Evolutionary conservation across 257 asterid genomes (phyloP).

Genomic region (Dorcoceras hygrometricum): DNA sequence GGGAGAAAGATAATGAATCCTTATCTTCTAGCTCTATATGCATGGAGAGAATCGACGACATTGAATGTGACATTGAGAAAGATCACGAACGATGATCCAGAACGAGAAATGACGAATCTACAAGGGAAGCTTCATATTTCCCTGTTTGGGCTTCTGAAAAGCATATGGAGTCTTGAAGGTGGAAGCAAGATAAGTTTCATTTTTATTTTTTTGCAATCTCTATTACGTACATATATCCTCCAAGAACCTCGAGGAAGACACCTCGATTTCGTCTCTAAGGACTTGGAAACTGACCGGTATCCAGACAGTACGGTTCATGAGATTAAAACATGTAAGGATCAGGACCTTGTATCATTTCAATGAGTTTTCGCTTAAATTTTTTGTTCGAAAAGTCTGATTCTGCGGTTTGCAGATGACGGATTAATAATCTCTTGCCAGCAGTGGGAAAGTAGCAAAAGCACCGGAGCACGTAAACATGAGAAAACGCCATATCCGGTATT

Average conservation of each 20-base stretch:
- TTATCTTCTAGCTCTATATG: constrained; percentile 34
- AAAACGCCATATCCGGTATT: constrained; percentile 35
- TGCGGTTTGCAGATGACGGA: constrained; percentile 40
- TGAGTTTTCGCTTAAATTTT: neutral
- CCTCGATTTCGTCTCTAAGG: constrained; percentile 14
- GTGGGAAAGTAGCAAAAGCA: constrained; percentile 33
- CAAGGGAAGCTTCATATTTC: constrained; percentile 50
- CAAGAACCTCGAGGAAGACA: constrained; percentile 38
- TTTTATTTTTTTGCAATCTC: constrained; percentile 30
- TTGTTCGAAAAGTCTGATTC: neutral
- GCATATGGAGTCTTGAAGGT: constrained; percentile 32
- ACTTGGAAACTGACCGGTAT: constrained; percentile 28
- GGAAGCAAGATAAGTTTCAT: constrained; percentile 28
- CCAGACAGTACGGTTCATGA: constrained; percentile 35
- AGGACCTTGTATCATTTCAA: neutral
- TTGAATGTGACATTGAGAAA: constrained; percentile 39
- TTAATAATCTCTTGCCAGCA: constrained; percentile 34
- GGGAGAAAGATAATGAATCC: constrained; percentile 61
- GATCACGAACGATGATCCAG: constrained; percentile 22
- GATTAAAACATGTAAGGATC: constrained; percentile 44
- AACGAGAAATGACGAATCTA: constrained; percentile 23
- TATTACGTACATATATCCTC: constrained; percentile 42
- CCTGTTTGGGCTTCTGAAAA: constrained; percentile 37
- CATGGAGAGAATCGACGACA: constrained; percentile 54
- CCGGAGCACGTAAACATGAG: constrained; percentile 12